A percentile compares a stretch with the other conserved stretches of the same genome.
phyloP scores from a whole-genome alignment of 768 basidiomycete species.

The Auricularia cornea region DNA sequence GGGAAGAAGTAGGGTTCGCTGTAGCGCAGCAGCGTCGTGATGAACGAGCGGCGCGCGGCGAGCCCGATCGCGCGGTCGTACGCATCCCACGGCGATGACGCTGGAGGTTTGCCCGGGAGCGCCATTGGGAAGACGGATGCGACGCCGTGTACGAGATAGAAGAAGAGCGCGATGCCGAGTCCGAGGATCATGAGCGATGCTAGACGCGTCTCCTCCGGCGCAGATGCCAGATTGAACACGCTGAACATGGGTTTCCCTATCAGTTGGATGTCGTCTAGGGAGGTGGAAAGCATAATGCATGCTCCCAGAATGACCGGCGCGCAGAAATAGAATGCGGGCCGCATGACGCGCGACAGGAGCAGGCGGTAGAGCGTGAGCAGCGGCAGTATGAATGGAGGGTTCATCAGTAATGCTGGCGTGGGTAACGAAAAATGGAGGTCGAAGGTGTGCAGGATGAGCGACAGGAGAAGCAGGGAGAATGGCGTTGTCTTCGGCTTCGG shows the following conservation, averaged over 20 bases:
- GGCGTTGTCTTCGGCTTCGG: conserved; percentile 38
- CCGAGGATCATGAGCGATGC: conserved; percentile 26
- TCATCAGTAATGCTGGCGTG: background rate
- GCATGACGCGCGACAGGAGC: background rate
- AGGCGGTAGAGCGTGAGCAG: background rate
- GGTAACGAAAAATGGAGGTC: background rate
- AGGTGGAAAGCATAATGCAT: conserved; percentile 33
- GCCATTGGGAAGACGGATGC: background rate
- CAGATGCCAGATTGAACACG: conserved; percentile 14
- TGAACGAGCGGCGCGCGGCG: conserved; percentile 35
- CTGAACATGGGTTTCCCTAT: conserved; percentile 3
- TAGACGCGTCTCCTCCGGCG: conserved; percentile 43
- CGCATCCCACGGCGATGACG: conserved; percentile 35
- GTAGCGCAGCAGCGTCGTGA: conserved; percentile 29
- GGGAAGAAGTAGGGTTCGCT: conserved; percentile 36
- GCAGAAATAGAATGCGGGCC: background rate
- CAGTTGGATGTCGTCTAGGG: conserved; percentile 34
- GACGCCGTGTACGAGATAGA: background rate
- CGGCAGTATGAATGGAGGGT: background rate
- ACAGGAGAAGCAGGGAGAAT: conserved; percentile 45
- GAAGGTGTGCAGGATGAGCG: conserved; percentile 33
- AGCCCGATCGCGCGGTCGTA: conserved; percentile 37
- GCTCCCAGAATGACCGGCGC: background rate
- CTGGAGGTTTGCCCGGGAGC: conserved; percentile 6
- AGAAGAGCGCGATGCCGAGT: conserved; percentile 11